phyloP scores from a whole-genome alignment of 805 yeast species.

The Candida pini region DNA sequence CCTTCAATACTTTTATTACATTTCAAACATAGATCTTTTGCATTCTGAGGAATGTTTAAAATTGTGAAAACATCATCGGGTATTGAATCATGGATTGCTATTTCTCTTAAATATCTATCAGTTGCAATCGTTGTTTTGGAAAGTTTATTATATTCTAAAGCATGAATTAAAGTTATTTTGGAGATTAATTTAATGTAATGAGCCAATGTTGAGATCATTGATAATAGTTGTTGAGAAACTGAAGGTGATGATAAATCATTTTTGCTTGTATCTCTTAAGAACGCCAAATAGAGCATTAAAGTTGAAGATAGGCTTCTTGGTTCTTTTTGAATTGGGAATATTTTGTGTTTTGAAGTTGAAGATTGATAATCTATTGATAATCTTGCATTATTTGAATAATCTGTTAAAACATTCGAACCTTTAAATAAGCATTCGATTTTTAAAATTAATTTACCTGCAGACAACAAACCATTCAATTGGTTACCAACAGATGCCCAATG shows the following conservation, averaged over 20 bases:
- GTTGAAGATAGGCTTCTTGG: constrained; percentile 88
- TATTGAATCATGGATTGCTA: constrained; percentile 40
- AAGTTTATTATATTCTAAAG: constrained; percentile 60
- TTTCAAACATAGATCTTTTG: constrained; percentile 69
- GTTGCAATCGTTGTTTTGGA: constrained; percentile 56
- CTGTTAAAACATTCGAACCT: constrained; percentile 54
- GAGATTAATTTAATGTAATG: constrained; percentile 85
- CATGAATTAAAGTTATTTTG: constrained; percentile 71
- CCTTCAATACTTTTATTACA: constrained; percentile 82
- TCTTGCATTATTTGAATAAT: constrained; percentile 14
- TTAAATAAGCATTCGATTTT: constrained; percentile 72
- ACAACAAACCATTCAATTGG: constrained; percentile 57
- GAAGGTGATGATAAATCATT: constrained; percentile 29
- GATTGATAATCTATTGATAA: constrained; percentile 19
- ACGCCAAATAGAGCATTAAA: constrained; percentile 81
- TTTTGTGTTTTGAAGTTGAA: constrained; percentile 19
- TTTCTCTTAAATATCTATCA: constrained; percentile 53
- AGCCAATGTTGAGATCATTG: constrained; percentile 85
- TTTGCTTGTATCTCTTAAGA: constrained; percentile 56
- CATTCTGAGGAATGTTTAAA: constrained; percentile 46
- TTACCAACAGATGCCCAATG: constrained; percentile 74
- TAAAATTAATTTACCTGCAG: constrained; percentile 67
- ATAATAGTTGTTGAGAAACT: constrained; percentile 61
- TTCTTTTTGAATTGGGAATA: constrained; percentile 44
- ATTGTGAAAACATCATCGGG: constrained; percentile 34